Evolutionary conservation across 176 grass and related monocot species (phyloP), one percentile per base, ranked within the genome.

Genomic region (Bonia amplexicaulis): DNA sequence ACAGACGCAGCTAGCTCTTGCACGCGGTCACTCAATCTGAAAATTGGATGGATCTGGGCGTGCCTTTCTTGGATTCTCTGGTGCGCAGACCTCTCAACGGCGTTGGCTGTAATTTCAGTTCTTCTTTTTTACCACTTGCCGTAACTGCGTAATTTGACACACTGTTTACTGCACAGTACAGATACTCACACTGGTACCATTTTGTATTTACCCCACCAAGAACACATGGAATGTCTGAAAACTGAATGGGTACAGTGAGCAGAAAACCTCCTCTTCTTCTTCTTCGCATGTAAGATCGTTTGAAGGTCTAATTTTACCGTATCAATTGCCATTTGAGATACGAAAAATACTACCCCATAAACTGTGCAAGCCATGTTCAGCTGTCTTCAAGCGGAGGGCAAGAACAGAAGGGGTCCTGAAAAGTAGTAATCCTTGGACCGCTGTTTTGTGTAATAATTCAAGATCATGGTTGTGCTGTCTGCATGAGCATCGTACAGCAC

Each of bases 401-500:
- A 10, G 37, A 55, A 77, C 17, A 58, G 17, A 20, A 15, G 44
- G 64, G 47, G 22, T 42, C 53, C 74, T 26, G 57, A 41, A 66
- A 80, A 37, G 71, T 14, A 44, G 35, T 17, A 26, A 76, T 25
- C 70, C 70, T 76, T 81, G 88, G 82, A 75, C 58, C 53, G 77
- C 62, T 81, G 12, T 80, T 52, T 2, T 27, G 66, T 59, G 82
- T 51, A 49, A 62, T 81, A 74, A 89, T 85, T 85, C 44, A 80
- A 22, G 82, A 80, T 89, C 82, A 89, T 41, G 57, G 25, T 65
- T 9, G 60, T 61, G 87, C 20, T 84, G 76, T 80, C 87, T 25
- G 60, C 69, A 84, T 80, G 25, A 67, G 79, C 73, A 61, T 66
- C 61, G 13, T 37, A 13, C 78, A 41, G 35, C 37, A 60, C 5